phyloP scores from a whole-genome alignment of 2,329 filamentous ascomycete genomes.

The Fusarium humuli region DNA sequence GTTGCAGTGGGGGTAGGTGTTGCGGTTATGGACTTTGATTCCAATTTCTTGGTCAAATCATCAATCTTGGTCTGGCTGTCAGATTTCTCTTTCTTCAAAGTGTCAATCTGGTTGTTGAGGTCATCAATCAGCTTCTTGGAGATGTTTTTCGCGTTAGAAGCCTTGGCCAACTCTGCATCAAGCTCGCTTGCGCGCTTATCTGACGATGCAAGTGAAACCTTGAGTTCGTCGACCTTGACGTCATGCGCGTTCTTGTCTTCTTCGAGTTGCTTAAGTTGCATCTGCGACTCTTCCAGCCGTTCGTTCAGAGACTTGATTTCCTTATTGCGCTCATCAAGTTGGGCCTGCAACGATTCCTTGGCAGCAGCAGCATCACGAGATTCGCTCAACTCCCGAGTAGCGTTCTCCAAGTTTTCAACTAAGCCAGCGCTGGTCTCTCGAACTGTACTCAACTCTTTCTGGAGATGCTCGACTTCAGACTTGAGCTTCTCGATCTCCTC shows the following conservation, averaged over 20 bases:
- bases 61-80: slow-evolving; percentile 51
- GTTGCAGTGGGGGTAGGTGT: slow-evolving; percentile 36
- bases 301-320: slow-evolving; percentile 65
- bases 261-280: slow-evolving; percentile 60
- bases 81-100: slow-evolving; percentile 50
- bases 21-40: slow-evolving; percentile 39
- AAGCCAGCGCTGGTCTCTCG: slow-evolving; percentile 78
- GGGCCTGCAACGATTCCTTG: slow-evolving; percentile 60
- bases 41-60: slow-evolving; percentile 60
- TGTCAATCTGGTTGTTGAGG: slow-evolving; percentile 53
- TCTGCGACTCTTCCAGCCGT: slow-evolving; percentile 57
- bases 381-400: slow-evolving; percentile 71
- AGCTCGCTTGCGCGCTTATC: slow-evolving; percentile 54
- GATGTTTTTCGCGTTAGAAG: slow-evolving; percentile 53
- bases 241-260: slow-evolving; percentile 50
- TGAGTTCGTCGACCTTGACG: slow-evolving; percentile 52
- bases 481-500: slow-evolving; percentile 78
- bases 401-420: slow-evolving; percentile 73
- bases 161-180: slow-evolving; percentile 56
- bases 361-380: slow-evolving; percentile 55
- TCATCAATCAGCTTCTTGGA: slow-evolving; percentile 57
- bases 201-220: slow-evolving; percentile 51
- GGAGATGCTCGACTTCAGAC: slow-evolving; percentile 73
- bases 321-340: slow-evolving; percentile 61
- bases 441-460: slow-evolving; percentile 75